These are phyloP conservation scores for Carex pumila DNA, from an alignment of 176 grass and related monocot genomes.

Conservation along the genomic window DNA sequence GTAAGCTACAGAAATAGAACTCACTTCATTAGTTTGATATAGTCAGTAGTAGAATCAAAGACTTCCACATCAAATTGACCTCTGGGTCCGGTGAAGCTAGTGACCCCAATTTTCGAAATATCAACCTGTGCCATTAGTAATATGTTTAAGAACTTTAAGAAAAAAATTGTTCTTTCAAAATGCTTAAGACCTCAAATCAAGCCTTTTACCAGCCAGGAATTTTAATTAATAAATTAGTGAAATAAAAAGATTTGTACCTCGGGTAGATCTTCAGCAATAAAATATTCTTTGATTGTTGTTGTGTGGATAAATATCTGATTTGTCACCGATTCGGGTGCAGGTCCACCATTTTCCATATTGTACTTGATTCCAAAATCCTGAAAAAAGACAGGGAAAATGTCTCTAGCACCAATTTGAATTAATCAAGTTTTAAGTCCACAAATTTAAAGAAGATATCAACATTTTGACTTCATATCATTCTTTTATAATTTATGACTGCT, in stretches of 20 bases:
- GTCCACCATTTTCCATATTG: conserved; percentile 98
- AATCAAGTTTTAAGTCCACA: neutral
- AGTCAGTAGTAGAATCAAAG: conserved; percentile 83
- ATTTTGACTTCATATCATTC: neutral
- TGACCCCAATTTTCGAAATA: conserved; percentile 73
- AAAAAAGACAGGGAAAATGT: conserved; percentile 16
- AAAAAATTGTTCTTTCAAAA: too few relatives aligned
- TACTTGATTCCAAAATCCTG: conserved; percentile 99
- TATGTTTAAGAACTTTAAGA: neutral
- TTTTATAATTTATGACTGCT: neutral
- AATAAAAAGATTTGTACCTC: conserved; percentile 40
- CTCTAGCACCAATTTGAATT: conserved; percentile 3
- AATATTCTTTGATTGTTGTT: conserved; percentile 68
- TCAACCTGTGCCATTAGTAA: conserved; percentile 48
- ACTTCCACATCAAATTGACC: conserved; percentile 93
- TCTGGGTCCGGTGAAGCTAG: conserved; percentile 66
- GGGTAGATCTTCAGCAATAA: conserved; percentile 76
- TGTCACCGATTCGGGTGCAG: conserved; percentile 86
- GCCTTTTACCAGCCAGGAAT: neutral
- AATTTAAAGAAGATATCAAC: neutral
- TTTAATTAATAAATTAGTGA: neutral
- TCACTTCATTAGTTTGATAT: conserved; percentile 98
- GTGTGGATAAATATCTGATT: conserved; percentile 89
- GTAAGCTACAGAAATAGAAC: conserved; percentile 18
- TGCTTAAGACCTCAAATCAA: neutral